These are phyloP conservation scores for Lithohypha guttulata DNA, from an alignment of 2,329 filamentous ascomycete genomes.

Conservation along the genomic window DNA sequence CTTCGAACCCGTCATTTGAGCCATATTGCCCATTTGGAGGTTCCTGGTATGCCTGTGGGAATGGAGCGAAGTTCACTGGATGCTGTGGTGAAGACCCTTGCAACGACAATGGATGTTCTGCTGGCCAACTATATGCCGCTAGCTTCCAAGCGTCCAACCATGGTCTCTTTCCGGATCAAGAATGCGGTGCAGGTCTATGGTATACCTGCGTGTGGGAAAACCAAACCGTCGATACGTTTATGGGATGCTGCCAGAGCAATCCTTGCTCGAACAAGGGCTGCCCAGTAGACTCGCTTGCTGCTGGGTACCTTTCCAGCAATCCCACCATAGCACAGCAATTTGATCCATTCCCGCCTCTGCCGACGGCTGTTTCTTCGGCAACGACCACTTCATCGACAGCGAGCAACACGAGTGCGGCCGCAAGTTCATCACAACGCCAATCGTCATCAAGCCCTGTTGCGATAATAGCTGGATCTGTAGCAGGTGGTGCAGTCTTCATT, in stretches of 20 bases:
- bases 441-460: background rate
- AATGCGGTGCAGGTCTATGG: background rate
- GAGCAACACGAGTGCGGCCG: background rate
- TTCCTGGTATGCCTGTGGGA: background rate
- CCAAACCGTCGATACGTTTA: background rate
- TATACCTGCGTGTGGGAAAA: background rate
- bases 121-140: constrained; percentile 1
- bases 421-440: background rate
- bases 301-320: constrained; percentile 1
- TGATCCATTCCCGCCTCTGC: background rate
- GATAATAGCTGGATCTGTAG: background rate
- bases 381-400: background rate
- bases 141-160: background rate
- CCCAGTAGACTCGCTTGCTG: background rate
- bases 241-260: background rate
- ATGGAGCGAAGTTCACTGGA: constrained; percentile 1
- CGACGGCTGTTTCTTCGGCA: background rate
- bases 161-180: background rate
- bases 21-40: background rate
- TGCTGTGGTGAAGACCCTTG: constrained; percentile 4
- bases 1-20: background rate
- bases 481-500: background rate
- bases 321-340: background rate
- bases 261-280: constrained; percentile 1
- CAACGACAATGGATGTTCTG: constrained; percentile 1